Conservation (phyloP, 1,139 yeast species). For the Zhuliangozyma parablackwelliae region DNA sequence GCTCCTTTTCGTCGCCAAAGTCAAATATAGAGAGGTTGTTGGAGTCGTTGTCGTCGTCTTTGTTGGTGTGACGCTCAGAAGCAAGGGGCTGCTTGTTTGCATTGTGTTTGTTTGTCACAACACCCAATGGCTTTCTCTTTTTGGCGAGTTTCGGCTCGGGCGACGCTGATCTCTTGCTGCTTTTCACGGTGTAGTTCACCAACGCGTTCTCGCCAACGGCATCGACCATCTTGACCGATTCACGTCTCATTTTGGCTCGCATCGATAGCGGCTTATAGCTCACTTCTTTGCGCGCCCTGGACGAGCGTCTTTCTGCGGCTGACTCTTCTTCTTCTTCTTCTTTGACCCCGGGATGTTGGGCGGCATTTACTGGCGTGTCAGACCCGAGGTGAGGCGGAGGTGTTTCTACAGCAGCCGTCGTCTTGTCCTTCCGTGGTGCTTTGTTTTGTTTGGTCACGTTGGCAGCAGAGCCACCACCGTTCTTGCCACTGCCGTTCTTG, state of each 20-base stretch:
- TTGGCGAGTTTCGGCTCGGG: not conserved
- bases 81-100: not conserved
- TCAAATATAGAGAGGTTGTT: slow-evolving; percentile 25
- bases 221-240: slow-evolving; percentile 54
- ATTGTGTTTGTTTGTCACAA: slow-evolving; percentile 13
- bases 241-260: slow-evolving; percentile 67
- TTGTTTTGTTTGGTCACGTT: too few relatives aligned
- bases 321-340: too few relatives aligned
- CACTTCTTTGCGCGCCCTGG: slow-evolving; percentile 32
- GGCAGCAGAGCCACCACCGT: too few relatives aligned
- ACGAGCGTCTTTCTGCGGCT: slow-evolving; percentile 5
- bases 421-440: too few relatives aligned
- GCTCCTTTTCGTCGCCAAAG: slow-evolving; percentile 13
- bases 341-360: too few relatives aligned
- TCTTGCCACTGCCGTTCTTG: too few relatives aligned
- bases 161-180: not conserved
- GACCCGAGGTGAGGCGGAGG: too few relatives aligned
- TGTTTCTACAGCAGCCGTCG: too few relatives aligned
- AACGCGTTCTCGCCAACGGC: slow-evolving; percentile 39
- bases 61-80: not conserved
- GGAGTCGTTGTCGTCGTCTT: slow-evolving; percentile 4
- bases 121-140: slow-evolving; percentile 18
- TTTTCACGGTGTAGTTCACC: slow-evolving; percentile 41
- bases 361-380: too few relatives aligned
- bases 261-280: slow-evolving; percentile 69